Base-by-base conservation (phyloP, 352 stramenopile species). In the Pythium insidiosum region DNA sequence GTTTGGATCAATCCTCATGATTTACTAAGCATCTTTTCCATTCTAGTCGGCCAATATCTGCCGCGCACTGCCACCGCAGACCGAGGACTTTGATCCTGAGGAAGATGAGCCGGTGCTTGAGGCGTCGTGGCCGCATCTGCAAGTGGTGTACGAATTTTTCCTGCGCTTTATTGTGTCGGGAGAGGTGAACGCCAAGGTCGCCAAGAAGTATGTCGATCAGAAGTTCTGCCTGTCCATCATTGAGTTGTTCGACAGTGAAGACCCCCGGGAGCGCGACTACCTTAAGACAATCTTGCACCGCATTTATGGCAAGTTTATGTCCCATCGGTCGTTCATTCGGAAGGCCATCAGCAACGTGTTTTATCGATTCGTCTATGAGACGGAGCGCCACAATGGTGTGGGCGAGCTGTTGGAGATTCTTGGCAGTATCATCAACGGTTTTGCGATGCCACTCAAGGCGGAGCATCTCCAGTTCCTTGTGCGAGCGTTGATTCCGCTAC, bases 231-330 rank as follows among this genome's bases (percentile, higher is more conserved):
- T 95, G 15, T 75, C 85, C 33, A 76, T 98, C 11, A 56, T 88
- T 20, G 78, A 81, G 37, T 50, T 88, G 13, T 87, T 88, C 23
- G 73, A 86, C 70, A 97, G 80, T 6, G 95, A 99, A 57, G 96
- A 99, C 70, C 95, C 94, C 25, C 82, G 96, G n/a, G 96, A 99
- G 62, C 73, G 96, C 29, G 96, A 99, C 57, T 99, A 99, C 61
- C 66, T 99, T 6, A 99, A 99, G 73, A 99, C 96, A 1, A 98
- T 99, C 58, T 71, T 98, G 33, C 96, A 99, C 58, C 88, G 96
- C 31, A 98, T 99, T 35, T 99, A 99, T 62, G 95, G 94, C 60
- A 88, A 99, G 67, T 98, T 98, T 47, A 99, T 98, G 89, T 93
- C 87, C 38, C 88, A 98, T 53, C 86, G 96, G 20, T 97, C 93